Evolutionary conservation across 805 yeast genomes (phyloP), one percentile per base, ranked within the genome.

Genomic region (Spathaspora boniae): DNA sequence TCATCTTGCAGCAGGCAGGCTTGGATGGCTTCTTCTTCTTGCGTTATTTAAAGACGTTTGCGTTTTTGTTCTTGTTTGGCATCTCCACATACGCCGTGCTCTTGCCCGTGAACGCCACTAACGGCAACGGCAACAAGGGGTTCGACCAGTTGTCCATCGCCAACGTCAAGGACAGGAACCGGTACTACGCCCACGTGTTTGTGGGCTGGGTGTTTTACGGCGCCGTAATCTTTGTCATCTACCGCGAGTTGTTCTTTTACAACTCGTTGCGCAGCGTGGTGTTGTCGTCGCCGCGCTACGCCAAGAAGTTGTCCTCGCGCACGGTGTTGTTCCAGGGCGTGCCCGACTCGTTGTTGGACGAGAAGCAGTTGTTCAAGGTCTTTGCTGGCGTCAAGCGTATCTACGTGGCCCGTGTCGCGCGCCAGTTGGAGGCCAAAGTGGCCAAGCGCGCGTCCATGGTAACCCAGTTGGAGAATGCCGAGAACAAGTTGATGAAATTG

Each of bases 1-100:
- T 85, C 51, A 70, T 89, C 37, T 76, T 91, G 40, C 80, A 82
- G 45, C 94, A 91, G 50, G 82, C 93, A 15, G 98, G 97, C 12
- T 56, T 91, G n/a, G 98, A 91, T 55, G 97, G 96, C 4, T 91
- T 86, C 64, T 81, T 93, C 53, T 91, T 89, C 57, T 62, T 88
- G 42, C 71, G 98, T 45, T 93, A 84, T 53, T 58, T 93, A 19
- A 70, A 75, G 33, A 50, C 83, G 24, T 64, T 86, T 43, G 64
- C 75, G 9, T 41, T 65, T 5, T 53, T 78, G 26, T 76, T 80
- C 38, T 37, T 54, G 29, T 42, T 41, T 30, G 68, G 78, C 1
- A 62, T 78, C 29, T 47, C 78, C 19, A 63, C 78, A 5, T 78
- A 75, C 70, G 80, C 83, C 6, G 72, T 91, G 33, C 63, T 91